A percentile compares a stretch with the other conserved stretches of the same genome.
phyloP scores from a whole-genome alignment of 768 basidiomycete genomes.

The Suillus tomentosus region DNA sequence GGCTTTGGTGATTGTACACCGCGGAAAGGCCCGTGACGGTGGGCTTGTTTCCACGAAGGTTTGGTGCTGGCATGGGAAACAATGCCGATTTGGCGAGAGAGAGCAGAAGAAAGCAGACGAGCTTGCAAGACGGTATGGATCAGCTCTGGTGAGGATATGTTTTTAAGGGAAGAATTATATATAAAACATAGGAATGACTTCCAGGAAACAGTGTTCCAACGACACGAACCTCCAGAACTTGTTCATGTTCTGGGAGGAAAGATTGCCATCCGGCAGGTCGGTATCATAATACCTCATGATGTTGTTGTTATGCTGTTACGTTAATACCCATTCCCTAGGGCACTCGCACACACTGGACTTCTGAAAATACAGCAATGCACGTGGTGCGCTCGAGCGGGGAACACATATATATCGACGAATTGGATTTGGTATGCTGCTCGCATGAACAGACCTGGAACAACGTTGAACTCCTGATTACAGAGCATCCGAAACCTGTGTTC shows the following conservation, averaged over 20 bases:
- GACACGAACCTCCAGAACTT: conserved; percentile 63
- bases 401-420: conserved; percentile 66
- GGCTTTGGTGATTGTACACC: conserved; percentile 65
- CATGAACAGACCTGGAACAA: conserved; percentile 11
- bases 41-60: conserved; percentile 69
- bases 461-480: conserved; percentile 35
- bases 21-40: conserved; percentile 62
- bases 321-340: conserved; percentile 46
- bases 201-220: conserved; percentile 52
- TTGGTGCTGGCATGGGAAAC: conserved; percentile 77
- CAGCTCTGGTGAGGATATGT: conserved; percentile 50
- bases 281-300: conserved; percentile 10
- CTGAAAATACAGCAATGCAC: conserved; percentile 85
- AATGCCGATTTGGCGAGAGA: conserved; percentile 50
- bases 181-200: background rate
- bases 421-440: conserved; percentile 55
- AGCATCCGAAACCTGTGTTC: conserved; percentile 73
- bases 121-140: conserved; percentile 73
- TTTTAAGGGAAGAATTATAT: background rate
- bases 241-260: conserved; percentile 66
- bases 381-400: conserved; percentile 55
- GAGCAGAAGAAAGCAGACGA: conserved; percentile 72
- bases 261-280: conserved; percentile 75
- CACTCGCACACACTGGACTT: conserved; percentile 69
- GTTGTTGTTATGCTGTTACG: conserved; percentile 5